Percentiles rank a stretch among this genome's conserved stretches.
Evolutionary conservation across 208 protist genomes (phyloP).

Genomic region (Polymyxa betae): DNA sequence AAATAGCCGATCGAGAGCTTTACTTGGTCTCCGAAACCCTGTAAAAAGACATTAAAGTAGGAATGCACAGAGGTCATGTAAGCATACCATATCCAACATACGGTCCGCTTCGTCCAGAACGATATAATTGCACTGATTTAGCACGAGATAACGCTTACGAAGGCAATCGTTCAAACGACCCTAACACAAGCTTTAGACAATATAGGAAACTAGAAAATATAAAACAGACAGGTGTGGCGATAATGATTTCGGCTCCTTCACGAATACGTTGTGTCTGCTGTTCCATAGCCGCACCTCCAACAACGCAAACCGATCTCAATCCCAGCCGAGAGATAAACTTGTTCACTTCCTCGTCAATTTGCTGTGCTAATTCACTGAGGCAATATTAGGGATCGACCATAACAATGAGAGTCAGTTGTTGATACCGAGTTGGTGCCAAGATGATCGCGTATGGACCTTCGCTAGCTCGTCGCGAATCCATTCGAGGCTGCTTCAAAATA

Average conservation of each 20-base stretch:
- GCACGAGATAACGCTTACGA: slow-evolving; percentile 86
- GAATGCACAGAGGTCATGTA: slow-evolving; percentile 59
- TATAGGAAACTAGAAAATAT: slow-evolving; percentile 77
- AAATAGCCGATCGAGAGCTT: no score
- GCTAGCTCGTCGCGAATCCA: slow-evolving; percentile 70
- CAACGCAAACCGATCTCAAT: slow-evolving; percentile 62
- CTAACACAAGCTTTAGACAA: slow-evolving; percentile 76
- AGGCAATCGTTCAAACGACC: slow-evolving; percentile 90
- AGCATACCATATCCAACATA: slow-evolving; percentile 85
- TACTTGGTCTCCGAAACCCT: not conserved
- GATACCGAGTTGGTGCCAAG: slow-evolving; percentile 92
- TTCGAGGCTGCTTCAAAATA: slow-evolving; percentile 67
- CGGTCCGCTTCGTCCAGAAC: slow-evolving; percentile 95
- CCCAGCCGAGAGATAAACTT: not conserved
- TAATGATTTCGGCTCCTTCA: slow-evolving; percentile 77
- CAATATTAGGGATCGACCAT: no score
- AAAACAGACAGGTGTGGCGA: slow-evolving; percentile 55
- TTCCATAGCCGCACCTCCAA: slow-evolving; percentile 78
- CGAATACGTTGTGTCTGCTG: slow-evolving; percentile 73
- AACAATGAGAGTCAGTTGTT: no score
- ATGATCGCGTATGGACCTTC: slow-evolving; percentile 95
- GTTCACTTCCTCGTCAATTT: slow-evolving; percentile 90
- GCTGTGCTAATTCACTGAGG: slow-evolving; percentile 87
- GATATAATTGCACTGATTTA: slow-evolving; percentile 94
- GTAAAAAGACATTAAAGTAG: not conserved